Base-by-base conservation (phyloP, 805 yeast genomes). In the Kregervanrija delftensis region DNA sequence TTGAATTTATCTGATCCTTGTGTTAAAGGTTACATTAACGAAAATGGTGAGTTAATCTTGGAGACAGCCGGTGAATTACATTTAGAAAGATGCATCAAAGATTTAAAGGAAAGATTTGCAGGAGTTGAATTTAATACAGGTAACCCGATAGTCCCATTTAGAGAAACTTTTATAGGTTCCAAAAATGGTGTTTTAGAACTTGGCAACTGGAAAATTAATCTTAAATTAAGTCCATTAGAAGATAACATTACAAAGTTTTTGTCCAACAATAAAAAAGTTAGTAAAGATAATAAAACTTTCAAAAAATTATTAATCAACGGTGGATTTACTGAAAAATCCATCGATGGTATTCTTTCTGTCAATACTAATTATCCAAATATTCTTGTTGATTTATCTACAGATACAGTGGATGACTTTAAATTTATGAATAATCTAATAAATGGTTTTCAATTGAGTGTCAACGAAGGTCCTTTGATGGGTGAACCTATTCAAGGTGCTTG, bases 51-150 rank as follows among this genome's bases (percentile, higher is more conserved):
- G 64, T 86, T 86, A 53, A 89, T 93, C 51, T 69, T 93, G 54
- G 87, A 95, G 38, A 90, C 96, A 9, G 96, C 99, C 9, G 99
- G 99, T 41, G 99, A 93, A 64, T 71, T 93, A 50, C 99, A 93
- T 68, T 70, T 93, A 36, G 99, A 93, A 58, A 76, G 99, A 58
- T 93, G 99, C 64, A 63, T 93, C 52, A 89, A 88, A 57, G 99
- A 93, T 65, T 67, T 93, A 57, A 79, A 76, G 44, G 96, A 87
- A 56, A 72, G 98, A 53, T 93, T 89, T 73, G 97, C 98, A 0
- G 89, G 90, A 11, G 78, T 89, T 53, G 96, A 88, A 41, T 81
- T 93, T 10, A 77, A 84, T 3, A 78, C 82, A 31, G 91, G 96
- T 28, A 86, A 87, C 56, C 98, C 99, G 0, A 91, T 86, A 16